Percentiles rank a stretch among this genome's conserved stretches.
phyloP scores from a whole-genome alignment of 208 protist species.

The Leishmania major region DNA sequence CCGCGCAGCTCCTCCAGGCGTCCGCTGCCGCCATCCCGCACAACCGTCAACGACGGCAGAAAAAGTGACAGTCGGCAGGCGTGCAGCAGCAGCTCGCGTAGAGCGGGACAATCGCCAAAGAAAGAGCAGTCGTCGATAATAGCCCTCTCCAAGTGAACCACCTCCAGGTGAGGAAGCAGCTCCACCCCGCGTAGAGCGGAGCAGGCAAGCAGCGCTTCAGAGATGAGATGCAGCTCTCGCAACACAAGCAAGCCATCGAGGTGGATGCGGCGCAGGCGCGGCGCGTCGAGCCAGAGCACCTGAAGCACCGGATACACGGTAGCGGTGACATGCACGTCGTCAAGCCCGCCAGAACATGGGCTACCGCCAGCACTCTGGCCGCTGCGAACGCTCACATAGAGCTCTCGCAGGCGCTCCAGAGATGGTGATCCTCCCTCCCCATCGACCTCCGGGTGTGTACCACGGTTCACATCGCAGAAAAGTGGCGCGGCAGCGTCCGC shows the following conservation, averaged over 20 bases:
- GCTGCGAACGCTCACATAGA: conserved; percentile 32
- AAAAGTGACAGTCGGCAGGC: conserved; percentile 44
- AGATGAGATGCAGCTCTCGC: conserved; percentile 58
- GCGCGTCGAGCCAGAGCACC: conserved; percentile 61
- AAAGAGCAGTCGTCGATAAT: conserved; percentile 47
- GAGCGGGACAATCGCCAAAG: conserved; percentile 34
- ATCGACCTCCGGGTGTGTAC: neutral
- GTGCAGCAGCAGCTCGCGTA: conserved; percentile 58
- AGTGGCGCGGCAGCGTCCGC: conserved; percentile 12
- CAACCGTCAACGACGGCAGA: conserved; percentile 2
- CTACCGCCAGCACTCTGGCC: conserved; percentile 10
- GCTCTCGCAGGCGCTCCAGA: conserved; percentile 24
- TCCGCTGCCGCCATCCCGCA: neutral
- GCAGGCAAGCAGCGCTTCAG: conserved; percentile 41
- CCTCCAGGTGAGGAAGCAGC: conserved; percentile 46
- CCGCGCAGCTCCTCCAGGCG: conserved; percentile 30
- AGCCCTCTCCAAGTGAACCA: conserved; percentile 56
- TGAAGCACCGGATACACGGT: conserved; percentile 37
- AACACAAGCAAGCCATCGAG: conserved; percentile 22
- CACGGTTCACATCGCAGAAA: neutral
- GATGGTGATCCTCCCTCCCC: neutral
- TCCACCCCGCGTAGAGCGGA: conserved; percentile 45
- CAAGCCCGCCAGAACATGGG: neutral
- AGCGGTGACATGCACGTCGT: conserved; percentile 21
- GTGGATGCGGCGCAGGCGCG: conserved; percentile 33